Conservation (phyloP, 2,329 filamentous ascomycete species). For the Cercospora citrullina region DNA sequence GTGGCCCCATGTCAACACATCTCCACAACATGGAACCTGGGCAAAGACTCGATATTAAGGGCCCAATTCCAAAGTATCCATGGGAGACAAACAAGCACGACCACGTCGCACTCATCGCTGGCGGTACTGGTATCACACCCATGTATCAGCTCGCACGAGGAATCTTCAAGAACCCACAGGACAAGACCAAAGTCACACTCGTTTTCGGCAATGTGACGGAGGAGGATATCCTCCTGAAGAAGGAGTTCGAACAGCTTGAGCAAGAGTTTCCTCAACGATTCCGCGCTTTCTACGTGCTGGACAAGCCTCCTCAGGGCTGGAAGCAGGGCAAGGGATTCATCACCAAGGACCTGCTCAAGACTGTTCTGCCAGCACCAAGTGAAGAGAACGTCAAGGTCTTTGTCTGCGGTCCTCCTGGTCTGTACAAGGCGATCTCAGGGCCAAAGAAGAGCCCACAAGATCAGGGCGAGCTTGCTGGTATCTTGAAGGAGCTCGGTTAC, state of each 20-base stretch:
- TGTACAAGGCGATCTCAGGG: conserved; percentile 93
- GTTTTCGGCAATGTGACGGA: conserved; percentile 88
- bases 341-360: conserved; percentile 90
- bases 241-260: conserved; percentile 81
- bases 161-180: conserved; percentile 94
- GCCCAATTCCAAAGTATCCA: conserved; percentile 88
- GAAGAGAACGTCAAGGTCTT: conserved; percentile 92
- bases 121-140: conserved; percentile 93
- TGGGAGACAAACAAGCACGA: conserved; percentile 91
- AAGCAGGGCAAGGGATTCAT: conserved; percentile 75
- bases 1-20: conserved; percentile 88
- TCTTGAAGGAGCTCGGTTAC: conserved; percentile 82
- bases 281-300: conserved; percentile 89
- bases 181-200: conserved; percentile 97
- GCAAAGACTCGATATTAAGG: conserved; percentile 87
- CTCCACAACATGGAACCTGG: conserved; percentile 79
- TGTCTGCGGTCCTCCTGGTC: conserved; percentile 85
- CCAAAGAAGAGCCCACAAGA: conserved; percentile 88
- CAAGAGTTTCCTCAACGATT: conserved; percentile 95
- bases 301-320: conserved; percentile 80
- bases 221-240: conserved; percentile 87
- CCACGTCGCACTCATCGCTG: conserved; percentile 84
- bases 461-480: conserved; percentile 83
- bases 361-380: conserved; percentile 89
- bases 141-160: conserved; percentile 93